Base-by-base conservation (phyloP, 805 yeast genomes). In the Ogataea neopini region DNA sequence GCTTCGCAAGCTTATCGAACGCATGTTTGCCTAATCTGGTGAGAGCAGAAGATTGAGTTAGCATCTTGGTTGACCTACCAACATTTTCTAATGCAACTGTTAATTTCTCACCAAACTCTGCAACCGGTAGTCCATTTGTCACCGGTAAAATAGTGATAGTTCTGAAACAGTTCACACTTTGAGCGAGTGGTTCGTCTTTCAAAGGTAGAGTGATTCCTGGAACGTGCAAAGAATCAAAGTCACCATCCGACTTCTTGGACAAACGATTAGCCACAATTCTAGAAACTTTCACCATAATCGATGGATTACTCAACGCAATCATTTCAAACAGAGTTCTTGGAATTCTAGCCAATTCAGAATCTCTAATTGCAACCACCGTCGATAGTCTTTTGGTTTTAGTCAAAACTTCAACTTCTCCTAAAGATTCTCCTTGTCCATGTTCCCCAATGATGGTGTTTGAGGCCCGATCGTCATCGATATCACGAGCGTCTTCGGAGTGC, bases 401-500 rank as follows among this genome's bases (percentile, higher is more conserved):
- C 51, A 92, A 73, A 3, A 92, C 97, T 64, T 92, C 99, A 7
- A 94, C 85, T 66, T 92, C 98, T 3, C 98, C 99, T 50, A 94
- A 78, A 34, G 96, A 86, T 57, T 89, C 95, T 6, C 97, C 97
- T 64, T 90, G 96, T 1, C 97, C 96, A 59, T 81, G 84, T 62
- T 92, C 99, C 2, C 86, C 87, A 13, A 83, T 47, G 15, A 52
- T 49, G 3, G 45, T 41, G 6, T 40, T 38, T 9, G 25, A 23
- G 5, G 52, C 38, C 6, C 44, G 52, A n/a, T 56, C 56, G 11
- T 50, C 44, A 46, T 61, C 55, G n/a, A 56, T 33, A 46, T 66
- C 46, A 28, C 61, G 60, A 44, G 62, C 52, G 2, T 20, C 28
- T n/a, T 41, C 19, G 2, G 39, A 43, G 5, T 44, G 43, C 3